Percentiles rank a stretch among this genome's conserved stretches.
Conservation (phyloP, 805 yeast species). For the Kuraishia hungarica region DNA sequence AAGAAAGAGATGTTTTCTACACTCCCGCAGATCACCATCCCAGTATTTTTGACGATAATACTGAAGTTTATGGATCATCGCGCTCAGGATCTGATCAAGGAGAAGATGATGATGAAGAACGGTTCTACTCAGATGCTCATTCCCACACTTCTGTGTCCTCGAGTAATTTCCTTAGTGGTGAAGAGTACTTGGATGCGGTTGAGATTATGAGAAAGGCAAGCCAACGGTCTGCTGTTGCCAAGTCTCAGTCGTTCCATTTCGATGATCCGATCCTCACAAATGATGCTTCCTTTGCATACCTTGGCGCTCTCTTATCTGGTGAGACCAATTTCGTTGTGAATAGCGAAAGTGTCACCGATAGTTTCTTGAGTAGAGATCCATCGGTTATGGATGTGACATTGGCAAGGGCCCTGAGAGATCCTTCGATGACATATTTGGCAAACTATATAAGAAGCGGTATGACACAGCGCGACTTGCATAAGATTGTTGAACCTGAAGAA, state of each 20-base stretch:
- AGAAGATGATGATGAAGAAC: background rate
- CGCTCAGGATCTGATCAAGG: background rate
- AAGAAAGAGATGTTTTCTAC: conserved; percentile 4
- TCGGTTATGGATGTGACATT: conserved; percentile 5
- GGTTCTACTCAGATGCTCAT: background rate
- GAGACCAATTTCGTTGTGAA: conserved; percentile 5
- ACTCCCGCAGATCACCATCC: conserved; percentile 5
- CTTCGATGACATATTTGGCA: conserved; percentile 28
- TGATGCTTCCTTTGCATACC: conserved; percentile 23
- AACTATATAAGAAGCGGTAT: conserved; percentile 19
- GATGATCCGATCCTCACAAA: background rate
- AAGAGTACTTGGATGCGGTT: background rate
- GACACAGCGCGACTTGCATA: conserved; percentile 11
- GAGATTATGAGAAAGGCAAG: conserved; percentile 6
- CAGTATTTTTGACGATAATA: background rate
- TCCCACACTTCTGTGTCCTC: conserved; percentile 1
- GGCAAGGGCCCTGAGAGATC: conserved; percentile 12
- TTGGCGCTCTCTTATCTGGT: conserved; percentile 27
- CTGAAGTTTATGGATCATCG: background rate
- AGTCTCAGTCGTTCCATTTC: background rate
- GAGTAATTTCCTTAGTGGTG: conserved; percentile 1
- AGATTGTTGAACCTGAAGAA: conserved; percentile 1
- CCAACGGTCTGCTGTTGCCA: background rate
- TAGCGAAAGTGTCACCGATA: background rate
- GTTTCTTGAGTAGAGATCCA: background rate